Percentiles rank a stretch among this genome's conserved stretches.
Conservation (phyloP, 805 yeast species). For the Candida nemodendra region DNA sequence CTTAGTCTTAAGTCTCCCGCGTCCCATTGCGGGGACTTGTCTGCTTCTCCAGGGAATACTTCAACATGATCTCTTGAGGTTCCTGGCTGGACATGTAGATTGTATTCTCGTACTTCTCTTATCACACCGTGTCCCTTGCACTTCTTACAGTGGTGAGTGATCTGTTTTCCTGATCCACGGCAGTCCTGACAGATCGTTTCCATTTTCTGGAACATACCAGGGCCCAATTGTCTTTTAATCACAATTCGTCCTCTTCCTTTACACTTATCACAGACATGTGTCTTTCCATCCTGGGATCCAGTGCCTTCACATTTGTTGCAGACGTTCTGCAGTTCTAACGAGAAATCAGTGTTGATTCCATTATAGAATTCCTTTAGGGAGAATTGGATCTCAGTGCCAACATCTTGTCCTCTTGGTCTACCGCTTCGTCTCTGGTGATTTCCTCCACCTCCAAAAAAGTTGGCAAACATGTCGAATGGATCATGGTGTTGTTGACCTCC, state of each 20-base stretch:
- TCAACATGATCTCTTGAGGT: slow-evolving; percentile 57
- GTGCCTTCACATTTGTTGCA: slow-evolving; percentile 81
- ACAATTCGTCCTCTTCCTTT: slow-evolving; percentile 70
- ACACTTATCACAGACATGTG: slow-evolving; percentile 65
- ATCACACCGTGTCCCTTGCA: slow-evolving; percentile 74
- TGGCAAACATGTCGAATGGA: slow-evolving; percentile 58
- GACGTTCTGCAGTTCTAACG: slow-evolving; percentile 64
- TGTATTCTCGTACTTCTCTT: slow-evolving; percentile 54
- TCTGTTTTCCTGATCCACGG: slow-evolving; percentile 70
- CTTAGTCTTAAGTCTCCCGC: slow-evolving; percentile 78
- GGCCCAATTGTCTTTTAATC: slow-evolving; percentile 74
- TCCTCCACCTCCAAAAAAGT: slow-evolving; percentile 50
- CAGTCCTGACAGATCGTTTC: slow-evolving; percentile 80
- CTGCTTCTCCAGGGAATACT: slow-evolving; percentile 72
- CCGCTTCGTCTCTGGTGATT: slow-evolving; percentile 34
- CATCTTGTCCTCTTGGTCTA: slow-evolving; percentile 55
- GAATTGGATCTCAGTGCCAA: slow-evolving; percentile 54
- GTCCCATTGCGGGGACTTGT: slow-evolving; percentile 75
- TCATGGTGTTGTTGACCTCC: slow-evolving; percentile 35
- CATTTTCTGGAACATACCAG: slow-evolving; percentile 85
- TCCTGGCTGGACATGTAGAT: slow-evolving; percentile 69
- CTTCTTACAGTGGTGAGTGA: slow-evolving; percentile 58
- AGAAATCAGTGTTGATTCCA: slow-evolving; percentile 64
- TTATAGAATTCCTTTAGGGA: slow-evolving; percentile 64
- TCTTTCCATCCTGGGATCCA: slow-evolving; percentile 79